Evolutionary conservation across 2,329 filamentous ascomycete species (phyloP).

Genomic region (Apiospora hydei): DNA sequence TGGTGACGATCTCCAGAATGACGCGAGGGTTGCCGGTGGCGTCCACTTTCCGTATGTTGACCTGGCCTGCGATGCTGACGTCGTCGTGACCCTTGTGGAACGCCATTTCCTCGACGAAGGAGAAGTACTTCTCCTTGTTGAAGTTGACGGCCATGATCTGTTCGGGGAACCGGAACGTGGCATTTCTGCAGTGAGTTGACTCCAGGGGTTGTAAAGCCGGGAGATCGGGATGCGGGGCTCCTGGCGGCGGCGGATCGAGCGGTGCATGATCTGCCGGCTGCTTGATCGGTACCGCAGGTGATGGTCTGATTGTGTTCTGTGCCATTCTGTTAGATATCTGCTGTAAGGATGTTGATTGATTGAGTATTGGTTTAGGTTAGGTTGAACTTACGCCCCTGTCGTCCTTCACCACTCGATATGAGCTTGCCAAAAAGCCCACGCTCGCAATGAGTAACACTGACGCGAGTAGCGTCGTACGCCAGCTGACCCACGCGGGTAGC

Average conservation of each 20-base stretch:
- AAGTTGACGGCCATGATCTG: conserved; percentile 46
- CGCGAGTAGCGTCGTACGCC: conserved; percentile 38
- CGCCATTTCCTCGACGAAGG: conserved; percentile 48
- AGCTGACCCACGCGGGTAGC: conserved; percentile 40
- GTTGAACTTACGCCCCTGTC: conserved; percentile 29
- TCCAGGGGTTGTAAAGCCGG: conserved; percentile 30
- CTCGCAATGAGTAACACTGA: conserved; percentile 42
- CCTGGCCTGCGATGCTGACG: conserved; percentile 52
- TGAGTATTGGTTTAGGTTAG: too few species aligned
- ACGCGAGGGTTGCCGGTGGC: conserved; percentile 46
- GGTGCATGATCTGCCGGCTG: conserved; percentile 14
- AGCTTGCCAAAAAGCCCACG: conserved; percentile 41
- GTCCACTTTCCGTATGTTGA: conserved; percentile 50
- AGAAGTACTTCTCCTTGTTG: conserved; percentile 44
- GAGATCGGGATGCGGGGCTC: conserved; percentile 22
- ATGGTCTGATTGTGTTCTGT: conserved; percentile 33
- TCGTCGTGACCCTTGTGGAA: conserved; percentile 36
- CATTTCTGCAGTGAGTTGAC: conserved; percentile 35
- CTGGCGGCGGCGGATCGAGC: conserved; percentile 17
- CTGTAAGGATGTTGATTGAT: not conserved
- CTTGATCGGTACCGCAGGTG: conserved; percentile 19
- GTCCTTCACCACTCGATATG: conserved; percentile 35
- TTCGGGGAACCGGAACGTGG: conserved; percentile 39
- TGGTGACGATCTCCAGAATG: conserved; percentile 54
- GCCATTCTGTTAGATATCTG: conserved; percentile 25